Base-by-base conservation (phyloP, 768 basidiomycete genomes). In the Termitomyces eurrhizus region DNA sequence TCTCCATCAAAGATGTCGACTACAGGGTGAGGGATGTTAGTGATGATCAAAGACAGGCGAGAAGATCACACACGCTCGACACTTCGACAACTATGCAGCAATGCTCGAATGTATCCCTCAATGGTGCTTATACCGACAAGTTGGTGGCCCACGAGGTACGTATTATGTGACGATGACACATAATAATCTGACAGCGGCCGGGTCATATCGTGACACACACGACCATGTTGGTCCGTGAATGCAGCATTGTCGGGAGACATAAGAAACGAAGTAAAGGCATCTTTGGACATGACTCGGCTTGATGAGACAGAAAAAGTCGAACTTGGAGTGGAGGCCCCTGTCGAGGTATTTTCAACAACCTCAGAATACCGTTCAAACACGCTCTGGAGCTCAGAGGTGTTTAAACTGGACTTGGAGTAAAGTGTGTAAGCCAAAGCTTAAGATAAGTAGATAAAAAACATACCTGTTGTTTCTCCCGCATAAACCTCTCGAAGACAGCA, bases 1-100 rank as follows among this genome's bases (percentile, higher is more conserved):
- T 93, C 92, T 14, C 95, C 94, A 62, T 96, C 92, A 72, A 87
- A 96, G 59, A 95, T 86, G 67, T 98, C 96, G 66, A 98, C 96
- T 98, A 21, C 42, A 21, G 8, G 57, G 9, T 45, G 12, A 55
- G 33, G 33, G 83, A 33, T 32, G 13, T 36, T 3, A 60, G 9
- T 44, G 14, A 16, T 45, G 29, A 13, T 14, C 13, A 48, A 32
- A 56, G 49, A 41, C 32, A 6, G 29, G 35, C 6, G 46, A 46
- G 41, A 13, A 52, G 12, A 32, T 45, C 48, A 80, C 90, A 64
- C 66, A 95, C 95, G 73, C 73, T 98, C 95, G 33, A 98, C 95
- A 60, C 91, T 94, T 21, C 95, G 83, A 71, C 95, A 96, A 44
- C 92, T 87, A 73, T 90, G 90, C 42, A 97, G 77, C 50, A 98